phyloP scores from a whole-genome alignment of 371 early-diverging fungal species.

The Mortierella sp. region DNA sequence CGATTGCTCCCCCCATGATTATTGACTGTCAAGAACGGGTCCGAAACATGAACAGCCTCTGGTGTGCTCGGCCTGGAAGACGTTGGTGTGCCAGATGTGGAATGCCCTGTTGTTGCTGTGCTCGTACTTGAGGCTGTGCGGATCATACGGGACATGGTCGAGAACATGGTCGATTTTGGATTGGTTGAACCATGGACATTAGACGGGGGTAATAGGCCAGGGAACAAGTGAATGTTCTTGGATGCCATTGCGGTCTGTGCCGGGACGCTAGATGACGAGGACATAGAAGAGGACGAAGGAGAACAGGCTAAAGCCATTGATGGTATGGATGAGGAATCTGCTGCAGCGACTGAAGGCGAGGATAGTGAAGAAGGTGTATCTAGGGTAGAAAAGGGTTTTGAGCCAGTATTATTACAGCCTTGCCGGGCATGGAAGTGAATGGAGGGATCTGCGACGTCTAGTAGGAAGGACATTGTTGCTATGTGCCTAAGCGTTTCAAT shows the following conservation, averaged over 20 bases:
- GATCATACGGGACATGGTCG: slow-evolving; percentile 52
- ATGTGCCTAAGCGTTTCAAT: no score
- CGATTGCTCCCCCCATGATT: not conserved
- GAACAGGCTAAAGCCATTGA: no score
- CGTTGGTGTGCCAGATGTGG: slow-evolving; percentile 5
- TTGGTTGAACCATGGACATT: not conserved
- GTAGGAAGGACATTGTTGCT: slow-evolving; percentile 51
- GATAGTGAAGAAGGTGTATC: not conserved
- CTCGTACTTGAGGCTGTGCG: slow-evolving; percentile 30
- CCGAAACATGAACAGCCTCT: slow-evolving; percentile 23
- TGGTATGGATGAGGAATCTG: slow-evolving; percentile 1
- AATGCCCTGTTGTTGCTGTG: not conserved
- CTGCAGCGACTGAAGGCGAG: not conserved
- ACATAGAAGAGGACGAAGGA: slow-evolving; percentile 1
- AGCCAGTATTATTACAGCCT: slow-evolving; percentile 3
- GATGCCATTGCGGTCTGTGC: not conserved
- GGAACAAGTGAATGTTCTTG: not conserved
- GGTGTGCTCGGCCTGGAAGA: slow-evolving; percentile 21
- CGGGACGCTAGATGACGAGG: not conserved
- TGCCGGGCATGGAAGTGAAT: slow-evolving; percentile 51
- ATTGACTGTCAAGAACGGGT: slow-evolving; percentile 14
- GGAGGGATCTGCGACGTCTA: slow-evolving; percentile 52
- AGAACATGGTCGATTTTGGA: slow-evolving; percentile 24
- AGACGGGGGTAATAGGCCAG: not conserved
- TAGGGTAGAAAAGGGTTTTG: slow-evolving; percentile 2